These are phyloP conservation scores for Colletotrichum caudatum DNA, from an alignment of 2,329 filamentous ascomycete species.

Conservation along the genomic window DNA sequence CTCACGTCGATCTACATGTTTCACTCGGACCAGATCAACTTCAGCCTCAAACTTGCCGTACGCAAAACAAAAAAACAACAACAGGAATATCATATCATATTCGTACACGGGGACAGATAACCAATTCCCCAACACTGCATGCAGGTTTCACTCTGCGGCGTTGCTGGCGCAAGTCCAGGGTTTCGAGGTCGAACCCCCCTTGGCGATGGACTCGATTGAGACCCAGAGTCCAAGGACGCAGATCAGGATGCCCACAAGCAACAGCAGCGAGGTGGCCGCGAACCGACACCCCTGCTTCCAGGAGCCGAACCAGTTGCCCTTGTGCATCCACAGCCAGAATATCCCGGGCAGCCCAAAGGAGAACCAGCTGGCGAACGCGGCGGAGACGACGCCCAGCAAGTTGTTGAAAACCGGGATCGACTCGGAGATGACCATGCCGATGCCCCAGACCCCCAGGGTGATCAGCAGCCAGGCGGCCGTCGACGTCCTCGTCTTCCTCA, in stretches of 20 bases:
- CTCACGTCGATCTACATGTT: too few species aligned
- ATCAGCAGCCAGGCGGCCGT: slow-evolving; percentile 70
- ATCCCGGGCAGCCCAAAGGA: slow-evolving; percentile 63
- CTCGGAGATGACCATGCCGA: slow-evolving; percentile 76
- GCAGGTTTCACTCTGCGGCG: slow-evolving; percentile 34
- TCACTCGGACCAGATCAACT: background rate
- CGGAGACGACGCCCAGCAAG: slow-evolving; percentile 72
- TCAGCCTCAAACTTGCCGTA: background rate
- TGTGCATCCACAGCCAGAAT: slow-evolving; percentile 62
- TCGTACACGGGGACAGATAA: background rate
- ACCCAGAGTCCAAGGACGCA: slow-evolving; percentile 56
- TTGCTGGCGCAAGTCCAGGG: slow-evolving; percentile 55
- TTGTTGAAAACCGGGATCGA: slow-evolving; percentile 77
- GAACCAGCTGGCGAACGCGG: slow-evolving; percentile 77
- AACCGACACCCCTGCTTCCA: slow-evolving; percentile 50
- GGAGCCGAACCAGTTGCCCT: slow-evolving; percentile 53
- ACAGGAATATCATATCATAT: background rate
- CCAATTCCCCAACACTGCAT: background rate
- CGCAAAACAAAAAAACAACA: background rate
- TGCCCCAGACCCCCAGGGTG: slow-evolving; percentile 65
- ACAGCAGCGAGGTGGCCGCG: slow-evolving; percentile 47
- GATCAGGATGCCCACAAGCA: slow-evolving; percentile 51
- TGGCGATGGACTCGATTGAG: slow-evolving; percentile 52
- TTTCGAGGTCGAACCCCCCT: slow-evolving; percentile 45
- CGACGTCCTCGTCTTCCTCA: slow-evolving; percentile 61